Conservation (phyloP, 1,284 basidiomycete species). For the Earliella scabrosa region DNA sequence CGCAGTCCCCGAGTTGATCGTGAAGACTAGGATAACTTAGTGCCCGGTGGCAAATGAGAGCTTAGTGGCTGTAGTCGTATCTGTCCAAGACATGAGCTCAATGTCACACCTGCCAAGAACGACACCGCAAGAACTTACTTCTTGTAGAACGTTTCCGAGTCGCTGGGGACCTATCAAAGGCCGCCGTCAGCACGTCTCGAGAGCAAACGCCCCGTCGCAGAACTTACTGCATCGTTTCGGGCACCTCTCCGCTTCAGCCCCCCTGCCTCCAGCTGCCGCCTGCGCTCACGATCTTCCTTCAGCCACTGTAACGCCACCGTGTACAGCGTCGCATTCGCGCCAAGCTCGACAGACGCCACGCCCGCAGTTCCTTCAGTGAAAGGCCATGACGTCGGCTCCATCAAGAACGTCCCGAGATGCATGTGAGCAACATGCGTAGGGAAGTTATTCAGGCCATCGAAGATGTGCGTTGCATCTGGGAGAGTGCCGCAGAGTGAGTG, state of each 20-base stretch:
- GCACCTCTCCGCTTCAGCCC: constrained; percentile 75
- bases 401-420: constrained; percentile 78
- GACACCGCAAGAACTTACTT: constrained; percentile 58
- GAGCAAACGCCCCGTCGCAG: constrained; percentile 1
- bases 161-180: constrained; percentile 53
- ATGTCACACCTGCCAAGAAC: constrained; percentile 10
- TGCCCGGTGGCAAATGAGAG: neutral
- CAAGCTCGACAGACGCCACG: constrained; percentile 21
- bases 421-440: constrained; percentile 92
- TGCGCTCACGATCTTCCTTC: constrained; percentile 75
- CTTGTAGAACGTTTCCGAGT: constrained; percentile 89
- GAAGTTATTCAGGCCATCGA: constrained; percentile 86
- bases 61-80: constrained; percentile 60
- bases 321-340: constrained; percentile 59
- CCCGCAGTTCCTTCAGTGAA: constrained; percentile 29
- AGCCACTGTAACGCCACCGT: constrained; percentile 84
- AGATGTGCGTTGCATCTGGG: constrained; percentile 93
- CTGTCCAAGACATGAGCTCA: constrained; percentile 39
- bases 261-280: constrained; percentile 61
- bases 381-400: constrained; percentile 73
- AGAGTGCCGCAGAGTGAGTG: no score
- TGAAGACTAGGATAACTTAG: constrained; percentile 5
- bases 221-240: constrained; percentile 58
- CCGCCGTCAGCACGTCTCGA: constrained; percentile 3
- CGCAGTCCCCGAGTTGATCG: constrained; percentile 17